Evolutionary conservation across 2,329 filamentous ascomycete genomes (phyloP), one percentile per base, ranked within the genome.

Genomic region (Stemphylium vesicarium): DNA sequence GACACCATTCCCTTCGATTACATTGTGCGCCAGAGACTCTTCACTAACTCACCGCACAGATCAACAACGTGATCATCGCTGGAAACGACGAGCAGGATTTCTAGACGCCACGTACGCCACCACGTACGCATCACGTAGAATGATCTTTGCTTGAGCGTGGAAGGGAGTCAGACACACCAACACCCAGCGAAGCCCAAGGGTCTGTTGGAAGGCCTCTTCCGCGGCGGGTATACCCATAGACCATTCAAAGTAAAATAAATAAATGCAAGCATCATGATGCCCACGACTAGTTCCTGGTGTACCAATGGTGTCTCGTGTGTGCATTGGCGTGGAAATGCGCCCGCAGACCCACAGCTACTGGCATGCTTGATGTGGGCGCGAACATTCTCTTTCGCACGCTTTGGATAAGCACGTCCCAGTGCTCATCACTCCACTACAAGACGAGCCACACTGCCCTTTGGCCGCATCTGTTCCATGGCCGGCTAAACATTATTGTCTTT

Each of bases 41-140:
- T 13, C 37, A 36, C 65, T 70, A 49, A 64, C 52, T 24, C 37
- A 36, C 35, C 5, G 11, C 31, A 50, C 49, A 84, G 80, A 83
- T 88, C 75, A 96, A 97, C 83, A 96, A 96, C 76, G 93, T 97
- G 63, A 96, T 97, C 77, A 88, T 97, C 69, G 87, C 92, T 55
- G 93, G 93, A 52, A 87, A 86, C 62, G 93, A 93, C 65, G 91
- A 96, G 60, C 86, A 94, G 64, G 92, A 96, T 68, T 96, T 89
- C 78, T 96, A 89, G 40, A 52, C 44, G 53, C 39, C 11, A 29
- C 20, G 7, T 33, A 32, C 22, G 24, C 31, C 22, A 49, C 16
- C 35, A 53, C 32, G 35, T 50, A 39, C 18, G 15, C 16, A 45
- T 47, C 15, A 43, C 48, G 37, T 18, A n/a, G 32, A 47, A 35